phyloP scores from a whole-genome alignment of 345 rosid genomes.

The Syzygium jambos region DNA sequence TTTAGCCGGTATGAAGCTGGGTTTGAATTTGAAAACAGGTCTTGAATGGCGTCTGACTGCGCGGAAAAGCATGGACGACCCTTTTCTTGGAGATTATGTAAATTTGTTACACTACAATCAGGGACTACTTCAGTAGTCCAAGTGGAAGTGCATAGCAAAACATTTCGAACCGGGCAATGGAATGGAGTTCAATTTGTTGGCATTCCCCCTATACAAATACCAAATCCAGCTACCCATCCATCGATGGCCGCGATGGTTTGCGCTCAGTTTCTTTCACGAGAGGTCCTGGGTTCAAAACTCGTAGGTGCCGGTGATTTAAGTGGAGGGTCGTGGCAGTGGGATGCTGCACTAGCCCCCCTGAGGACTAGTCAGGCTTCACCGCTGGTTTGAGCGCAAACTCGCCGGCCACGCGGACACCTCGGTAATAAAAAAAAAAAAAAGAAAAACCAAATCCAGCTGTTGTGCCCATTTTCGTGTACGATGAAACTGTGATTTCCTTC shows the following conservation, averaged over 20 bases:
- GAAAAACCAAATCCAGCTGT: slow-evolving; percentile 1
- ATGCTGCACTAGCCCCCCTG: too few relatives aligned
- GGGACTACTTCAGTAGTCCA: slow-evolving; percentile 10
- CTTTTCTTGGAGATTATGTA: slow-evolving; percentile 14
- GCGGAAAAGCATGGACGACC: slow-evolving; percentile 22
- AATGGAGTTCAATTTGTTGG: slow-evolving; percentile 27
- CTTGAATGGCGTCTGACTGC: slow-evolving; percentile 4
- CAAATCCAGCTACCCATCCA: too few relatives aligned
- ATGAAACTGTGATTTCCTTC: slow-evolving; percentile 8
- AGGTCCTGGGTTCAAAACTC: too few relatives aligned
- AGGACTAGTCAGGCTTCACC: too few relatives aligned
- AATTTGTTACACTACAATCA: not conserved
- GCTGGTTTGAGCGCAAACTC: too few relatives aligned
- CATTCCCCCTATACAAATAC: not conserved
- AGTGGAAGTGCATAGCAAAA: not conserved
- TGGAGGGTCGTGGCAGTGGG: too few relatives aligned
- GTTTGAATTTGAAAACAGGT: slow-evolving; percentile 2
- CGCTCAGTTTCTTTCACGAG: too few relatives aligned
- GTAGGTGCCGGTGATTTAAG: too few relatives aligned
- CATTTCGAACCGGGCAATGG: slow-evolving; percentile 23
- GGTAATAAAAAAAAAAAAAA: too few relatives aligned
- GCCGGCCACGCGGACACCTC: too few relatives aligned
- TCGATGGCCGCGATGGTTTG: too few relatives aligned
- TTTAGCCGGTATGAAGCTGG: slow-evolving; percentile 30
- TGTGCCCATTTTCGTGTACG: slow-evolving; percentile 1